A percentile compares a stretch with the other conserved stretches of the same genome.
Evolutionary conservation across 2,329 filamentous ascomycete species (phyloP).

Genomic region (Aschersonia sp.): DNA sequence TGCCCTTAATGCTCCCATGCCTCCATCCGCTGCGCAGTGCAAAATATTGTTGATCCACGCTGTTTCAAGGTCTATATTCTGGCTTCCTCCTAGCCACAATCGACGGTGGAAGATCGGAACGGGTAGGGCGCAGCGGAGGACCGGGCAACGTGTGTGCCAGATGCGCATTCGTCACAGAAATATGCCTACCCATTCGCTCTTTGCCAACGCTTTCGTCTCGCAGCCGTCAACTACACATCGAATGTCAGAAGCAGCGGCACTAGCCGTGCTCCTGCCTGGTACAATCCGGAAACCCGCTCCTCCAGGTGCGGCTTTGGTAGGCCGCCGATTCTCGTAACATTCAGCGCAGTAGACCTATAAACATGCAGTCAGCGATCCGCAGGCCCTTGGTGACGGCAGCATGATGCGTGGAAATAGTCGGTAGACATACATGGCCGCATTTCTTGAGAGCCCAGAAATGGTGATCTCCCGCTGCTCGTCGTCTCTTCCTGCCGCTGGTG

Average conservation of each 20-base stretch:
- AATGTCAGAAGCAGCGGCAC: conserved; percentile 16
- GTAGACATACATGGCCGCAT: conserved; percentile 68
- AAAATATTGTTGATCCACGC: too few species aligned
- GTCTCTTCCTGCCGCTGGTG: conserved; percentile 21
- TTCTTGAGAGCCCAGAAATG: conserved; percentile 86
- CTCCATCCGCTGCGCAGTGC: too few species aligned
- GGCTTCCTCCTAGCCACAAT: too few species aligned
- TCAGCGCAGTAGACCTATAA: conserved; percentile 45
- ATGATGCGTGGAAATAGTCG: too few species aligned
- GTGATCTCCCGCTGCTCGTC: conserved; percentile 46
- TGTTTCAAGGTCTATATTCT: too few species aligned
- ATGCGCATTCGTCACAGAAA: conserved; percentile 24
- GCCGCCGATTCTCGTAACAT: conserved; percentile 42
- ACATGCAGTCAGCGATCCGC: not conserved
- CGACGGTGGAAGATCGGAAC: too few species aligned
- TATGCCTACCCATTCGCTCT: conserved; percentile 46
- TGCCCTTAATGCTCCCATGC: too few species aligned
- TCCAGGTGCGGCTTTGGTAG: conserved; percentile 16
- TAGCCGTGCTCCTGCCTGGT: conserved; percentile 12
- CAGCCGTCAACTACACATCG: conserved; percentile 44
- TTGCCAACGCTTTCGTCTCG: conserved; percentile 34
- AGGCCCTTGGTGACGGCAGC: too few species aligned
- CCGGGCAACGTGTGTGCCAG: not conserved
- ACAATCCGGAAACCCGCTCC: conserved; percentile 24
- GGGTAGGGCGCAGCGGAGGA: not conserved